These are phyloP conservation scores for Dendrobium catenatum DNA, from an alignment of 106 monocot species.

Conservation along the genomic window DNA sequence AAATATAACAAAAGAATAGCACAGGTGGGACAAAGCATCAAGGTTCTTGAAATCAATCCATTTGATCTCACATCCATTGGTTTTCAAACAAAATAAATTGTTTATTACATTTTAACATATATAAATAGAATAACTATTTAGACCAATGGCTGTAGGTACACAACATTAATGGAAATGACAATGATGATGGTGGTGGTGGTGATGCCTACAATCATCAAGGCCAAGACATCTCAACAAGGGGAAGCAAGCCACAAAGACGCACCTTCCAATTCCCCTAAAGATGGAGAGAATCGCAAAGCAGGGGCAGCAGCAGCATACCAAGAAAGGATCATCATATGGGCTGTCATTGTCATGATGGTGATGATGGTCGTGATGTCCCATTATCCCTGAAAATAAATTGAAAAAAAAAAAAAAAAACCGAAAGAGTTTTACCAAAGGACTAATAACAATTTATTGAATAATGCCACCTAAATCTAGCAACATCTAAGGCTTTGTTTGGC, in stretches of 20 bases:
- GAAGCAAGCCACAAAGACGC: conserved; percentile 53
- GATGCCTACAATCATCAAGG: conserved; percentile 36
- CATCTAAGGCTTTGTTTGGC: too few relatives aligned
- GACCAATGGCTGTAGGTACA: not conserved
- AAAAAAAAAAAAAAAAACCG: not conserved
- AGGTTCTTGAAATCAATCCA: too few relatives aligned
- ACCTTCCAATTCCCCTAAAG: conserved; percentile 36
- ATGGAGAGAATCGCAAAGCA: conserved; percentile 28
- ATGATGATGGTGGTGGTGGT: conserved; percentile 28
- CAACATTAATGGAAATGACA: conserved; percentile 27
- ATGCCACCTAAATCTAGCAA: not conserved
- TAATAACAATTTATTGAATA: not conserved
- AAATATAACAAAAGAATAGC: too few relatives aligned
- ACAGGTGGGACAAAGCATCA: too few relatives aligned
- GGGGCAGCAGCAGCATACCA: conserved; percentile 46
- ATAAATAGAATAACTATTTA: not conserved
- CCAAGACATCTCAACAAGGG: conserved; percentile 59
- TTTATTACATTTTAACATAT: not conserved
- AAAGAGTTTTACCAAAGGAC: not conserved
- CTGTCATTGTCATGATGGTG: conserved; percentile 18
- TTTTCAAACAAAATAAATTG: not conserved
- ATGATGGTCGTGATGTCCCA: conserved; percentile 20
- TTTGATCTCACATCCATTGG: too few relatives aligned
- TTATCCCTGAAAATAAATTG: not conserved
- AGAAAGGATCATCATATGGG: conserved; percentile 28